These are phyloP conservation scores for Schwanniomyces polymorphus DNA, from an alignment of 805 yeast genomes.

Conservation along the genomic window DNA sequence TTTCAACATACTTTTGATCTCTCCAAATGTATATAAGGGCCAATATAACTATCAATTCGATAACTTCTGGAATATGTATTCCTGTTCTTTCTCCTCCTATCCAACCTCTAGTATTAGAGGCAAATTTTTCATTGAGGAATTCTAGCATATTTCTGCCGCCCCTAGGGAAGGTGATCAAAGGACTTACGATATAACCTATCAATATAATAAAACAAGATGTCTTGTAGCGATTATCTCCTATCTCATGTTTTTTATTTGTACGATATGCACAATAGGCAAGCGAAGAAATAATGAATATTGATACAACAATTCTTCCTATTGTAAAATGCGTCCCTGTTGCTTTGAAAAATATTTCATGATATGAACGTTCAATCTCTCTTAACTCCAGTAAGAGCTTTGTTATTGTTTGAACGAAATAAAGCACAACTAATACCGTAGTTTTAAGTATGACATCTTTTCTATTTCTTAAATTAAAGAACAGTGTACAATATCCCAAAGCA, in stretches of 20 bases:
- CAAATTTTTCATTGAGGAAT: background rate
- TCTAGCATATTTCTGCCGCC: background rate
- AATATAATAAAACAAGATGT: background rate
- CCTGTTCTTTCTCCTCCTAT: background rate
- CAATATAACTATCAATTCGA: background rate
- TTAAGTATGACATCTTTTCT: background rate
- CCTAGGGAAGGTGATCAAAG: background rate
- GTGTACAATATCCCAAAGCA: slow-evolving; percentile 2
- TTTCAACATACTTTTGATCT: slow-evolving; percentile 1
- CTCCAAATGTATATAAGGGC: slow-evolving; percentile 2
- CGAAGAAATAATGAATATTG: background rate
- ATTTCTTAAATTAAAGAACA: background rate
- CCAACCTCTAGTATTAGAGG: background rate
- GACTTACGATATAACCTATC: background rate
- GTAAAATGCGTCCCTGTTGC: background rate
- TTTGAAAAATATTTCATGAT: no score
- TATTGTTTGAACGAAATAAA: slow-evolving; percentile 42
- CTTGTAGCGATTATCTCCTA: background rate
- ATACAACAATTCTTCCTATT: background rate
- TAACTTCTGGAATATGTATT: slow-evolving; percentile 1
- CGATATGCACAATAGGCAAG: background rate
- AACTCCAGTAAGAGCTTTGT: slow-evolving; percentile 61
- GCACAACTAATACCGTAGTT: background rate
- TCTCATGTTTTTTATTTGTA: background rate
- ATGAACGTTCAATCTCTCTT: background rate